Conservation (phyloP, 306 rosid species). For the Alnus glutinosa region DNA sequence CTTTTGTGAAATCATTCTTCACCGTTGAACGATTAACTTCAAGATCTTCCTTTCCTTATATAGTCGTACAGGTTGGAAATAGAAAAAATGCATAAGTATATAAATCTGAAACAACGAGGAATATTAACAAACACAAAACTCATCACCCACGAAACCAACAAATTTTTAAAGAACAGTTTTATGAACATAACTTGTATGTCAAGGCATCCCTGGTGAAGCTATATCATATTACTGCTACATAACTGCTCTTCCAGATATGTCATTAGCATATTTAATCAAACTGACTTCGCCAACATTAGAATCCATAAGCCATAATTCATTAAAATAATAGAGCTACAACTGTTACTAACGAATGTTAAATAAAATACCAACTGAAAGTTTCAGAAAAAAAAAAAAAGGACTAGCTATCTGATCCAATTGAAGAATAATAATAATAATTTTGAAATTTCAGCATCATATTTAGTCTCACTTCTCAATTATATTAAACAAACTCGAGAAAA, state of each 20-base stretch:
- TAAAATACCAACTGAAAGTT: background rate
- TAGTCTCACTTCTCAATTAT: constrained; percentile 11
- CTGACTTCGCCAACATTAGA: background rate
- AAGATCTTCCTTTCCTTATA: constrained; percentile 42
- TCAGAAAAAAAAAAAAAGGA: background rate
- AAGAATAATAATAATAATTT: background rate
- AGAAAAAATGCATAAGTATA: constrained; percentile 3
- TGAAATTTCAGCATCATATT: background rate
- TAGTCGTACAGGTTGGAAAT: constrained; percentile 12
- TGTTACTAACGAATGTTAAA: background rate
- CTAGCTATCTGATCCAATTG: background rate
- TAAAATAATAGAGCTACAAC: background rate
- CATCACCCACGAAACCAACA: constrained; percentile 25
- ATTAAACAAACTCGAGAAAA: constrained; percentile 11
- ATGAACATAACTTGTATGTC: constrained; percentile 7
- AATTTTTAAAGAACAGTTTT: constrained; percentile 15
- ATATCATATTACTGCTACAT: constrained; percentile 7
- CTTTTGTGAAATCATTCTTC: constrained; percentile 33
- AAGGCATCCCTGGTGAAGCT: constrained; percentile 11
- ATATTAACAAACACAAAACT: constrained; percentile 13
- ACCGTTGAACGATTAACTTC: constrained; percentile 33
- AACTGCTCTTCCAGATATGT: constrained; percentile 10
- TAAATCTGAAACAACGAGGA: constrained; percentile 25
- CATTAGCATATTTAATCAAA: constrained; percentile 2
- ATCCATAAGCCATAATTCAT: background rate